Evolutionary conservation across 164 flowering plant species (phyloP), one percentile per base, ranked within the genome.

Genomic region (Chloranthus sessilifolius): DNA sequence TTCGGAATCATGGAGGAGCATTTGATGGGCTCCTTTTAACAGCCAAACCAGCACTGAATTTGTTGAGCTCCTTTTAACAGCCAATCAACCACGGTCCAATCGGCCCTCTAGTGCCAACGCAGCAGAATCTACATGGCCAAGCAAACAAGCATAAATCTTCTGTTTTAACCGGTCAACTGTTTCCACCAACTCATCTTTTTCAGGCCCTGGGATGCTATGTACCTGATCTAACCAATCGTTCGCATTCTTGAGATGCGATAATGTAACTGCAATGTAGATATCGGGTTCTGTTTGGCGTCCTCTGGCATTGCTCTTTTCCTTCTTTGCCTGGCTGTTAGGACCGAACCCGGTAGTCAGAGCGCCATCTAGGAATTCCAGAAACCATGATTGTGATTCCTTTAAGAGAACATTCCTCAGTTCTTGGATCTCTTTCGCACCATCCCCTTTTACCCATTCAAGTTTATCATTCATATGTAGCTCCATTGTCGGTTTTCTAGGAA

Each of bases 231-330:
- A 61, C 95, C 95, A 90, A 31, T 75, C 95, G 57, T 70, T 85
- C 17, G 90, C 80, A 15, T 60, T 70, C 78, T 87, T 90, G n/a
- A 90, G 85, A 45, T 84, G 95, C 3, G 95, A 81, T 40, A 90
- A 60, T 38, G 76, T 63, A 21, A 68, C 72, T 0, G 86, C 92
- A 64, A 88, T 83, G 21, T 72, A 76, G 55, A 71, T 80, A 20
- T 69, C 79, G 3, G 70, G 66, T 30, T 76, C 83, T 29, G 35
- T 33, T 52, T 30, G 51, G 40, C 55, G 54, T 15, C 69, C 53
- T 23, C 51, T 60, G 1, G 20, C 40, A 5, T 47, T 53, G 9
- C 62, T 73, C 61, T 74, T 80, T 0, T 71, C 69, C 68, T 67
- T 78, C 71, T 70, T 74, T 28, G 69, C 65, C n/a, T 52, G 62